Evolutionary conservation across 495 filamentous ascomycete genomes (phyloP), one percentile per base, ranked within the genome.

Genomic region (Amorphotheca resinae): DNA sequence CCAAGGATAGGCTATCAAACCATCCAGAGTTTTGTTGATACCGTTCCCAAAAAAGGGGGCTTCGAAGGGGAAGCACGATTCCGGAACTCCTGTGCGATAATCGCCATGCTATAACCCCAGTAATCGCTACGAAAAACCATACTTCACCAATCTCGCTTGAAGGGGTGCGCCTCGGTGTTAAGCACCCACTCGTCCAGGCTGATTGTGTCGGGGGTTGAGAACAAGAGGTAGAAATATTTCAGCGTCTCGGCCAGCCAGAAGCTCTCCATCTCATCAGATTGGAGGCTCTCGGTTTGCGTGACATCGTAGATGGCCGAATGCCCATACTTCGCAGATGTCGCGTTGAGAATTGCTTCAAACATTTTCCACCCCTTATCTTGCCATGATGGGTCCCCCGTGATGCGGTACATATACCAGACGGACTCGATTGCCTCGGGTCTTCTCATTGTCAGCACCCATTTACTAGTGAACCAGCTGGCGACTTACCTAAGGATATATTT

Each of bases 391-490:
- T 91, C 82, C 41, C 85, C 87, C 0, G 87, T 94, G 49, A 91
- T 79, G 54, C 87, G 83, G 66, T 83, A 93, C 82, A 94, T 86
- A 66, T 93, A 87, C 71, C 86, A 95, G 11, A 95, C 85, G 1
- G 84, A 93, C 59, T 95, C 87, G 50, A 95, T 93, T 2, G 87
- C 87, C 66, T 95, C 87, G 33, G 87, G 87, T 34, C 85, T 87
- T 44, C 16, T 9, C 6, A 22, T 21, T n/a, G 41, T 64, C 49
- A 80, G 73, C 45, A 41, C 38, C 16, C n/a, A 37, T 7, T 17
- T 15, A 4, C 39, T 22, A 51, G n/a, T n/a, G n/a, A n/a, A n/a
- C n/a, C n/a, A n/a, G n/a, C n/a, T n/a, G n/a, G n/a, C n/a, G 4
- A 47, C 64, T 57, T 67, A 81, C 79, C 81, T 64, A n/a, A 95